Evolutionary conservation across 352 stramenopile species (phyloP).

Genomic region (Achlya hypogyna): DNA sequence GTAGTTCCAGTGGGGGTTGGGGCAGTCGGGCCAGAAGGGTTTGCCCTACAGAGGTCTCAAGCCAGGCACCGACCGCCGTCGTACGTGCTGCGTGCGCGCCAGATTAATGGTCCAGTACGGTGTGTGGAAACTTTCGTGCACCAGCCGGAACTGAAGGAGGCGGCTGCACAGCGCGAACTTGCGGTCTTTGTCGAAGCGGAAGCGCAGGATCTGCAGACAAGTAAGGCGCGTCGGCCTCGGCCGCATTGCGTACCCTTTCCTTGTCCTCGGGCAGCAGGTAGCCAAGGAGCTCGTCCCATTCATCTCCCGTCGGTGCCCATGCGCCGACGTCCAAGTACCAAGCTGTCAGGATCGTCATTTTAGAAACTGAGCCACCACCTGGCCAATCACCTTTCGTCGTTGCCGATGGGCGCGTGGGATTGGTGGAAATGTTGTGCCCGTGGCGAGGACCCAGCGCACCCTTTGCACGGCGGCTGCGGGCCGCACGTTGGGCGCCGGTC

Average conservation of each 20-base stretch:
- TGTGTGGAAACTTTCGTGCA: constrained; percentile 32
- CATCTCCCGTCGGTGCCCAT: constrained; percentile 3
- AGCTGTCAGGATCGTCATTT: not conserved
- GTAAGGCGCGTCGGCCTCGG: no score
- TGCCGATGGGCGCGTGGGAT: not conserved
- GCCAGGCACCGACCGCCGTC: not conserved
- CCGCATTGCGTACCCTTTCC: constrained; percentile 5
- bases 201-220: constrained; percentile 42
- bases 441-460: no score
- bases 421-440: no score
- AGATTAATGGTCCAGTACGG: constrained; percentile 36
- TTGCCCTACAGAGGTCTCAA: no score
- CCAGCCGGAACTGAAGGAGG: constrained; percentile 43
- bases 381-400: not conserved
- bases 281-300: not conserved
- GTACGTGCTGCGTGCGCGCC: constrained; percentile 44
- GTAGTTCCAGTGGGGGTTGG: constrained; percentile 51
- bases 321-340: constrained; percentile 13
- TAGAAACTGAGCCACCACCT: not conserved
- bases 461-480: no score
- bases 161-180: constrained; percentile 54
- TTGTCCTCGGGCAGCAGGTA: not conserved
- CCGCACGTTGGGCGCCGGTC: no score
- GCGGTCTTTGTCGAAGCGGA: constrained; percentile 61
- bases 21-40: constrained; percentile 37